Evolutionary conservation across 2,329 filamentous ascomycete species (phyloP).

Genomic region (Botrytis galanthina): DNA sequence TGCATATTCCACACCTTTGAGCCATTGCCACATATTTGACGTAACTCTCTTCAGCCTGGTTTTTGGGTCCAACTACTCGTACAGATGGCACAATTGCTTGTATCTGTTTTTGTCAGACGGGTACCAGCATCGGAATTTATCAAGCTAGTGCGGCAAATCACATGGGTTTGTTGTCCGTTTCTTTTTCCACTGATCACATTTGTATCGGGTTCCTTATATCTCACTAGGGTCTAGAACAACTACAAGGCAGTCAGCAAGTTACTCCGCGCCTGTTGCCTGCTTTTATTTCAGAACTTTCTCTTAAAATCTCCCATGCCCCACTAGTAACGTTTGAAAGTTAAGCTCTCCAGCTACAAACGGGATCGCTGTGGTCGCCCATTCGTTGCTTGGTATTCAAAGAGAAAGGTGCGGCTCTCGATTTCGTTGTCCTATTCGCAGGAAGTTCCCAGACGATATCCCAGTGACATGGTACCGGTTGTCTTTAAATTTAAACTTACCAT

Average conservation of each 20-base stretch:
- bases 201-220: neutral
- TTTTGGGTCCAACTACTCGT: neutral
- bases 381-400: neutral
- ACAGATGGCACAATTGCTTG: neutral
- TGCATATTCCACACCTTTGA: conserved; percentile 1
- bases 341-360: neutral
- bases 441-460: neutral
- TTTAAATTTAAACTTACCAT: conserved; percentile 4
- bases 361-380: neutral
- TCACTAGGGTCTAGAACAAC: neutral
- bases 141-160: conserved; percentile 2
- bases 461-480: conserved; percentile 1
- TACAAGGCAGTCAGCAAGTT: neutral
- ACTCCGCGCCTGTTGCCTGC: conserved; percentile 7
- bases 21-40: conserved; percentile 1
- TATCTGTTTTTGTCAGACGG: neutral
- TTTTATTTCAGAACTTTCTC: neutral
- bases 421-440: neutral
- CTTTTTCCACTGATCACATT: neutral
- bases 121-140: neutral
- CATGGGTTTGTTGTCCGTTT: neutral
- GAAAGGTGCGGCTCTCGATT: conserved; percentile 4
- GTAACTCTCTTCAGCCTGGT: neutral
- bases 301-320: neutral
- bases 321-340: neutral